Conservation (phyloP, 495 filamentous ascomycete species). For the Daldinia childiae region DNA sequence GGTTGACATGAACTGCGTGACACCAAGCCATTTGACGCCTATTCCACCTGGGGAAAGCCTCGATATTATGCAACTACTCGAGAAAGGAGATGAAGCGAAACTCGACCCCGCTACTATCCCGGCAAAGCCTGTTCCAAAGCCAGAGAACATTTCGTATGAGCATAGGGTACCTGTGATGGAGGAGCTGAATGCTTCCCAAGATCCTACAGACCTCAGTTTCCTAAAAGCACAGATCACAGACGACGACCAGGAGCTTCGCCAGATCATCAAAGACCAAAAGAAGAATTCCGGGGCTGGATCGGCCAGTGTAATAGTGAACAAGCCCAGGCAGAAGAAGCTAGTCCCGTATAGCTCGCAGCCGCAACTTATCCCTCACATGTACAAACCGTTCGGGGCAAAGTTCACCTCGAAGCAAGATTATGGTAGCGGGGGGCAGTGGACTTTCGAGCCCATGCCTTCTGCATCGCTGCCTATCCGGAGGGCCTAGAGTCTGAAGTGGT, state of each 20-base stretch:
- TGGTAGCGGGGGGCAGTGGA: conserved; percentile 18
- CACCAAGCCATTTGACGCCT: conserved; percentile 79
- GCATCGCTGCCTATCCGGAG: background rate
- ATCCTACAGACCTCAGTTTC: conserved; percentile 62
- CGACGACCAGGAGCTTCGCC: conserved; percentile 75
- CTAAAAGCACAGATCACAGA: conserved; percentile 85
- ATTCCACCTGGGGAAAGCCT: conserved; percentile 89
- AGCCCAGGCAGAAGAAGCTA: conserved; percentile 35
- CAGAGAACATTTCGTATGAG: conserved; percentile 70
- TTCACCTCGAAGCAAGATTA: conserved; percentile 25
- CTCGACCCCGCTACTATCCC: conserved; percentile 73
- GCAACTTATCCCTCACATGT: conserved; percentile 44
- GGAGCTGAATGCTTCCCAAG: conserved; percentile 55
- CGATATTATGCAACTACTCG: conserved; percentile 78
- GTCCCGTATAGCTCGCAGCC: conserved; percentile 44
- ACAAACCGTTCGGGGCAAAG: conserved; percentile 39
- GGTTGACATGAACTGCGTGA: conserved; percentile 96
- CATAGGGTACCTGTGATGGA: conserved; percentile 84
- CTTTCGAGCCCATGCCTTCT: conserved; percentile 42
- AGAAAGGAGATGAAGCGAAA: conserved; percentile 67
- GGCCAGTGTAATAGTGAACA: conserved; percentile 5
- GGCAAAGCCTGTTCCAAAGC: conserved; percentile 54
- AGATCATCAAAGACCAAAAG: conserved; percentile 71
- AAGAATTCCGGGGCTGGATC: conserved; percentile 28
- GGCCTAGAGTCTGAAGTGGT: background rate